Percentiles rank a stretch among this genome's conserved stretches.
Evolutionary conservation across 257 asterid species (phyloP).

Genomic region (Fraxinus pennsylvanica): DNA sequence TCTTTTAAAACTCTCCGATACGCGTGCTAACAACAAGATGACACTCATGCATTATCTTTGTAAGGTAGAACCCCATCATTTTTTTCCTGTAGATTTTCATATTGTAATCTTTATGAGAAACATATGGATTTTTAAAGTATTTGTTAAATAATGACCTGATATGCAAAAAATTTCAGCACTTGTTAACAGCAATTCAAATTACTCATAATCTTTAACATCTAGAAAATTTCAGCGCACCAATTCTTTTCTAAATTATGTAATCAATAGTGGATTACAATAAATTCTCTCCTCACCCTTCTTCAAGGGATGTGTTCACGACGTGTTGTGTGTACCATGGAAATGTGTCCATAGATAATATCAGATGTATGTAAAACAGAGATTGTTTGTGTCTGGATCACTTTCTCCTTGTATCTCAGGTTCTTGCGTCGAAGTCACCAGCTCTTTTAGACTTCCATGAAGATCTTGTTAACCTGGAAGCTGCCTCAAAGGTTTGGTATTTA

Average conservation of each 20-base stretch:
- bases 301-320: background rate
- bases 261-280: background rate
- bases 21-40: constrained; percentile 95
- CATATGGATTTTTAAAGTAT: background rate
- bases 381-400: constrained; percentile 3
- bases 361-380: background rate
- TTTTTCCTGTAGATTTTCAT: background rate
- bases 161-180: background rate
- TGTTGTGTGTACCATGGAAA: background rate
- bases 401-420: constrained; percentile 56
- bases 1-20: constrained; percentile 91
- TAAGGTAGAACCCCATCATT: constrained; percentile 58
- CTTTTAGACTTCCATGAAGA: constrained; percentile 74
- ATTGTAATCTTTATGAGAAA: background rate
- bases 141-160: background rate
- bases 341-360: background rate
- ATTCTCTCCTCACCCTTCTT: background rate
- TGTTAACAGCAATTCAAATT: background rate
- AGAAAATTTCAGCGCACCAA: background rate
- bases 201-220: background rate
- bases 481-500: constrained; percentile 67
- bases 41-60: constrained; percentile 99
- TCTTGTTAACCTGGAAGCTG: constrained; percentile 83
- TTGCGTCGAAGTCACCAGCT: constrained; percentile 68
- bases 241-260: background rate